These are phyloP conservation scores for Adansonia gregorii DNA, from an alignment of 441 rosid species.

Conservation along the genomic window DNA sequence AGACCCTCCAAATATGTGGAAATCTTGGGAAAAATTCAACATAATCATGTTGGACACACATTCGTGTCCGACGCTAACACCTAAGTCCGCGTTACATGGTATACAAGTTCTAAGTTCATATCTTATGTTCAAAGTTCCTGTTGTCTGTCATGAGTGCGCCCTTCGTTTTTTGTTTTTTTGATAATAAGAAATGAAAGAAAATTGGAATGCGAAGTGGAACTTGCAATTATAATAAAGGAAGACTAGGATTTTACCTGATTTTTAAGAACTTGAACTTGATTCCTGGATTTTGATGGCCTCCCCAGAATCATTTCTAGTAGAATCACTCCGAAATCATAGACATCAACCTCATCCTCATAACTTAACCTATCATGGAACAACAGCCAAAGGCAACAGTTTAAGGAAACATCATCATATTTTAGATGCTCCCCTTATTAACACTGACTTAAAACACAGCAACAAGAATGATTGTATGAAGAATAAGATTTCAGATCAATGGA, in stretches of 20 bases:
- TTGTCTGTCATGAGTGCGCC: background rate
- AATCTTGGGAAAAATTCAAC: too few relatives aligned
- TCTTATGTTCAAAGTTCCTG: conserved; percentile 3
- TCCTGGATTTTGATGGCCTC: conserved; percentile 54
- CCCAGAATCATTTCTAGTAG: conserved; percentile 84
- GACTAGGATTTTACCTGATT: conserved; percentile 50
- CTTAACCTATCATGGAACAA: conserved; percentile 42
- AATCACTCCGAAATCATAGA: conserved; percentile 83
- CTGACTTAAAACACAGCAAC: background rate
- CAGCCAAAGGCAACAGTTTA: background rate
- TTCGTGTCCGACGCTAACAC: too few relatives aligned
- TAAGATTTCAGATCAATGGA: background rate
- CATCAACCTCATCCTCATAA: conserved; percentile 58
- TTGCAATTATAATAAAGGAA: background rate
- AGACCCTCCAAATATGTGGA: too few relatives aligned
- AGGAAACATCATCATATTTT: background rate
- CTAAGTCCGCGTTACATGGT: too few relatives aligned
- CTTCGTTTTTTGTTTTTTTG: background rate
- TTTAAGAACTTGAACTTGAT: conserved; percentile 56
- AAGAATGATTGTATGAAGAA: background rate
- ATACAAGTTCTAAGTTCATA: background rate
- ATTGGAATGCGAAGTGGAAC: background rate
- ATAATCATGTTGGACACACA: too few relatives aligned
- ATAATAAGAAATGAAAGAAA: background rate
- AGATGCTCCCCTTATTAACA: background rate